phyloP scores from a whole-genome alignment of 148 eudicot genomes.

The Rhododendron mucronatum region DNA sequence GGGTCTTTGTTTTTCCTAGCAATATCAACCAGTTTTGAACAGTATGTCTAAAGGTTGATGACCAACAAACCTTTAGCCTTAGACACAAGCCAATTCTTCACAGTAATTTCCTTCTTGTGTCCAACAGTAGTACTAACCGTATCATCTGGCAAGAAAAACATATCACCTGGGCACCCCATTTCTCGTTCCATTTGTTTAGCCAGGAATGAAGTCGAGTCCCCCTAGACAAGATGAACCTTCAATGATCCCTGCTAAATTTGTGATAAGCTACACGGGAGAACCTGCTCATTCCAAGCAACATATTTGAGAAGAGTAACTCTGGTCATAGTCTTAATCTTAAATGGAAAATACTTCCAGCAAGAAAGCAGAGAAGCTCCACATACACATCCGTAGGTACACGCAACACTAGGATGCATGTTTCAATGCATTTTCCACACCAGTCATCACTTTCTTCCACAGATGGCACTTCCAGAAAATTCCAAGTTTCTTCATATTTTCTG shows the following conservation, averaged over 20 bases:
- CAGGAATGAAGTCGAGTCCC: constrained; percentile 20
- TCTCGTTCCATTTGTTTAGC: constrained; percentile 43
- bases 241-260: neutral
- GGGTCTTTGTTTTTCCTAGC: neutral
- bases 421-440: constrained; percentile 15
- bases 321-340: neutral
- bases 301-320: constrained; percentile 7
- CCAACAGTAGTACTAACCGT: constrained; percentile 1
- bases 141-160: constrained; percentile 27
- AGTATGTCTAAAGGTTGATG: neutral
- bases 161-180: constrained; percentile 10
- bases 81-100: constrained; percentile 17
- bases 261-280: neutral
- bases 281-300: constrained; percentile 3
- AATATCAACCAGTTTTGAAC: constrained; percentile 9
- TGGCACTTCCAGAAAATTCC: constrained; percentile 13
- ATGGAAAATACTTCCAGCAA: neutral
- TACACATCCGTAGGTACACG: neutral
- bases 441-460: constrained; percentile 2
- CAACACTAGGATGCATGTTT: neutral
- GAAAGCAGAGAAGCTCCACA: constrained; percentile 8
- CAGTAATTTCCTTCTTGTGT: neutral
- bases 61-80: neutral
- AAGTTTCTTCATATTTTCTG: neutral
- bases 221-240: constrained; percentile 6